Evolutionary conservation across 2,329 filamentous ascomycete species (phyloP).

Genomic region (Cyphellophora europaea): DNA sequence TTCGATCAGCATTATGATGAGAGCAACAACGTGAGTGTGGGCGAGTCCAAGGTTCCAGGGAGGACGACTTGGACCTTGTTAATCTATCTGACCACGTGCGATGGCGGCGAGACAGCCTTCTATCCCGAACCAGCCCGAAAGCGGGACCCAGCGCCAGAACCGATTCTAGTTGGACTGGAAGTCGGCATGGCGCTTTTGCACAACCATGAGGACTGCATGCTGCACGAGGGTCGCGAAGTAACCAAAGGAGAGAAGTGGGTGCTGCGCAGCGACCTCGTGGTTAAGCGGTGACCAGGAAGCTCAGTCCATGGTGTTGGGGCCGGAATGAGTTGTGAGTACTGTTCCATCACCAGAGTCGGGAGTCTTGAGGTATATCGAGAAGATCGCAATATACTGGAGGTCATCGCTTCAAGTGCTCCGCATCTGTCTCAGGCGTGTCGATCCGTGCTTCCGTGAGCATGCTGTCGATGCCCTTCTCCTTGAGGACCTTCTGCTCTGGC

Average conservation of each 20-base stretch:
- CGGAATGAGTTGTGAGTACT: background rate
- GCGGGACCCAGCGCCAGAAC: slow-evolving; percentile 33
- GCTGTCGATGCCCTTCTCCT: slow-evolving; percentile 82
- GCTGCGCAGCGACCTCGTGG: slow-evolving; percentile 65
- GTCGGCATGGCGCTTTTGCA: slow-evolving; percentile 81
- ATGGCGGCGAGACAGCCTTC: slow-evolving; percentile 85
- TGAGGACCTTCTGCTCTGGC: slow-evolving; percentile 69
- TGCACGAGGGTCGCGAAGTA: slow-evolving; percentile 81
- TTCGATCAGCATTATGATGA: slow-evolving; percentile 95
- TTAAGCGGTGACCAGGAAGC: slow-evolving; percentile 23
- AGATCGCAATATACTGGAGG: slow-evolving; percentile 6
- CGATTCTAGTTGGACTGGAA: slow-evolving; percentile 64
- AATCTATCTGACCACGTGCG: slow-evolving; percentile 76
- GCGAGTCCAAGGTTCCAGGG: slow-evolving; percentile 38
- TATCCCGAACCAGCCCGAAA: slow-evolving; percentile 56
- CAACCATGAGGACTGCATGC: slow-evolving; percentile 77
- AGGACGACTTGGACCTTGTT: slow-evolving; percentile 87
- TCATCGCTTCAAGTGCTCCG: slow-evolving; percentile 48
- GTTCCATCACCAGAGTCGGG: background rate
- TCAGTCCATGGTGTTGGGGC: background rate
- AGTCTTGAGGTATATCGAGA: background rate
- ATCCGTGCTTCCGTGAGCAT: slow-evolving; percentile 86
- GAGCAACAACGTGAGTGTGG: slow-evolving; percentile 61
- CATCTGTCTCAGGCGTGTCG: slow-evolving; percentile 80
- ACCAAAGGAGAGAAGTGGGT: slow-evolving; percentile 82